A percentile compares a stretch with the other conserved stretches of the same genome.
Conservation (phyloP, 495 filamentous ascomycete species). For the Daldinia childiae region DNA sequence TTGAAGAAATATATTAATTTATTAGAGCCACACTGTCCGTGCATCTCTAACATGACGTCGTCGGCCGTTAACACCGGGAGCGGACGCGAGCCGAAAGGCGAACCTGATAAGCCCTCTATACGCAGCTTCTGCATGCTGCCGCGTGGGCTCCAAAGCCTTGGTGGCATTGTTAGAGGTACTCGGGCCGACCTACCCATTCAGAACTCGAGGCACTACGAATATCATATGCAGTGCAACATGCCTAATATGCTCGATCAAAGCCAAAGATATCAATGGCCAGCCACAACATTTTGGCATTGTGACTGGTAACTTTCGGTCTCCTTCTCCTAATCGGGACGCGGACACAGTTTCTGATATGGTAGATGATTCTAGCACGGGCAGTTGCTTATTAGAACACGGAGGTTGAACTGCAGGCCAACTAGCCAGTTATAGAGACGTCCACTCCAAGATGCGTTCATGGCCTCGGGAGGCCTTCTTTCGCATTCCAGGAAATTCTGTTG, state of each 20-base stretch:
- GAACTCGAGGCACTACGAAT: conserved; percentile 15
- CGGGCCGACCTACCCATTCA: conserved; percentile 40
- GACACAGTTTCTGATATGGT: conserved; percentile 11
- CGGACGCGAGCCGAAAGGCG: conserved; percentile 10
- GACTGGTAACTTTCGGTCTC: conserved; percentile 35
- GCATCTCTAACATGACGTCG: conserved; percentile 28
- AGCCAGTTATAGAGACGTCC: conserved; percentile 20
- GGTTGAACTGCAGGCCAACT: conserved; percentile 8
- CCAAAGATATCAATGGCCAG: conserved; percentile 16
- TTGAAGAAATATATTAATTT: conserved; percentile 6
- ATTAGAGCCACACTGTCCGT: conserved; percentile 14
- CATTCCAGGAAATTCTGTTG: conserved; percentile 23
- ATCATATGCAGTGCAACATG: conserved; percentile 36
- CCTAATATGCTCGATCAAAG: conserved; percentile 16
- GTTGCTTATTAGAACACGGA: conserved; percentile 25
- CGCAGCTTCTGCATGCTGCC: conserved; percentile 32
- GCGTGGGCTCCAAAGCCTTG: conserved; percentile 27
- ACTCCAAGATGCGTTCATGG: conserved; percentile 17
- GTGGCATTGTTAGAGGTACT: conserved; percentile 27
- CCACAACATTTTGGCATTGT: conserved; percentile 13
- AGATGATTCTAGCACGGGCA: conserved; percentile 19
- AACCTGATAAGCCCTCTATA: conserved; percentile 25
- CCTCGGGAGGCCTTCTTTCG: conserved; percentile 12
- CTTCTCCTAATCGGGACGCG: conserved; percentile 25
- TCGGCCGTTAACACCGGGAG: conserved; percentile 9